phyloP scores from a whole-genome alignment of 208 protist genomes.

The Tetramitus jugosus region DNA sequence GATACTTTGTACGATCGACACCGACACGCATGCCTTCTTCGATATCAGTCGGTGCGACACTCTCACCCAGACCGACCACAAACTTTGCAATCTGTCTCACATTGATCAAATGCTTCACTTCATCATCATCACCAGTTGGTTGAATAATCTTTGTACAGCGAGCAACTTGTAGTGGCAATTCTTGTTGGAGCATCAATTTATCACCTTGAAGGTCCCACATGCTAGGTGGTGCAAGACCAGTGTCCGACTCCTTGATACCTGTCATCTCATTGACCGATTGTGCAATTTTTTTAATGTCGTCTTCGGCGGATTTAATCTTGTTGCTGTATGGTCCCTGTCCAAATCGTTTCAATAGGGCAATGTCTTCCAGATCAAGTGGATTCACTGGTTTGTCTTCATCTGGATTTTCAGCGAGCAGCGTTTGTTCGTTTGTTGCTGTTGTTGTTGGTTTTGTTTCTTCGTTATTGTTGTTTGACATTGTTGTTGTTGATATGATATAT shows the following conservation, averaged over 20 bases:
- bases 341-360: constrained; percentile 97
- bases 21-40: constrained; percentile 99
- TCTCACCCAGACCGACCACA: constrained; percentile 97
- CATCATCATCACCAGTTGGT: constrained; percentile 60
- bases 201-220: constrained; percentile 98
- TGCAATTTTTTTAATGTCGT: constrained; percentile 86
- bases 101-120: constrained; percentile 95
- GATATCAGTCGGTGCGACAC: constrained; percentile 97
- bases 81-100: constrained; percentile 97
- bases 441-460: constrained; percentile 38
- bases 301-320: constrained; percentile 88
- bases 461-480: neutral
- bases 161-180: constrained; percentile 95
- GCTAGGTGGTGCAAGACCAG: constrained; percentile 92
- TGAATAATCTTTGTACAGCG: constrained; percentile 98
- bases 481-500: no score
- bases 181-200: constrained; percentile 86
- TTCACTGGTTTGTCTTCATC: constrained; percentile 75
- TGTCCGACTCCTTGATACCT: constrained; percentile 97
- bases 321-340: constrained; percentile 86
- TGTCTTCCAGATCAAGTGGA: constrained; percentile 94
- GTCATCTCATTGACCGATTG: constrained; percentile 88
- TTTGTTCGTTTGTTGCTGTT: no score
- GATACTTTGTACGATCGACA: constrained; percentile 93
- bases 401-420: no score